These are phyloP conservation scores for Aspergillus sp. DNA, from an alignment of 2,329 filamentous ascomycete species.

Conservation along the genomic window DNA sequence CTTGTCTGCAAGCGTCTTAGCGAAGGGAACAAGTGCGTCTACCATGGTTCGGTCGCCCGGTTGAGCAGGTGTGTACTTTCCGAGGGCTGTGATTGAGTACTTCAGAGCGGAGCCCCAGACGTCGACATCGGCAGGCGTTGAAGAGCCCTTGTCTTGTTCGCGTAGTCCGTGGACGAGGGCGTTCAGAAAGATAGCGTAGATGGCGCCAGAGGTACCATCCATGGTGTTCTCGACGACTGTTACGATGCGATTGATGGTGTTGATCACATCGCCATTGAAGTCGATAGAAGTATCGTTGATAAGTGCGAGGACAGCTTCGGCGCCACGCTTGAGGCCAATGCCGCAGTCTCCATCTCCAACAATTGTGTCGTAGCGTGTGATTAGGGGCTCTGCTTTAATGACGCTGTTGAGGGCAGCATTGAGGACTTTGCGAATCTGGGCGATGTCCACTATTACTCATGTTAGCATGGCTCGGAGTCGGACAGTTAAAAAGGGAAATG, in stretches of 20 bases:
- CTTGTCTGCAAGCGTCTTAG: slow-evolving; percentile 66
- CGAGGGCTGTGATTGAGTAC: slow-evolving; percentile 68
- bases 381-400: slow-evolving; percentile 63
- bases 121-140: slow-evolving; percentile 48
- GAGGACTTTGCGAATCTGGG: slow-evolving; percentile 53
- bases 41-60: slow-evolving; percentile 88
- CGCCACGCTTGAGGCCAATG: slow-evolving; percentile 79
- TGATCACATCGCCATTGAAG: slow-evolving; percentile 57
- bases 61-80: slow-evolving; percentile 83
- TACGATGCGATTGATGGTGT: slow-evolving; percentile 61
- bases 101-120: slow-evolving; percentile 69
- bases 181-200: slow-evolving; percentile 88
- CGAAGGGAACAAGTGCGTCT: slow-evolving; percentile 86
- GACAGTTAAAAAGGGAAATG: neutral
- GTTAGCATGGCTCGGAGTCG: slow-evolving; percentile 7
- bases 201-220: slow-evolving; percentile 74
- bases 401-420: slow-evolving; percentile 57
- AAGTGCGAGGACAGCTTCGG: slow-evolving; percentile 60
- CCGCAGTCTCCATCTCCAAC: slow-evolving; percentile 92
- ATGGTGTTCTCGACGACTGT: slow-evolving; percentile 67
- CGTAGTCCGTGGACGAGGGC: slow-evolving; percentile 70
- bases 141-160: slow-evolving; percentile 49
- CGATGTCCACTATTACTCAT: slow-evolving; percentile 48
- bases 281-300: slow-evolving; percentile 41
- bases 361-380: slow-evolving; percentile 72